phyloP scores from a whole-genome alignment of 2,329 filamentous ascomycete genomes.

The Neurospora crassa region DNA sequence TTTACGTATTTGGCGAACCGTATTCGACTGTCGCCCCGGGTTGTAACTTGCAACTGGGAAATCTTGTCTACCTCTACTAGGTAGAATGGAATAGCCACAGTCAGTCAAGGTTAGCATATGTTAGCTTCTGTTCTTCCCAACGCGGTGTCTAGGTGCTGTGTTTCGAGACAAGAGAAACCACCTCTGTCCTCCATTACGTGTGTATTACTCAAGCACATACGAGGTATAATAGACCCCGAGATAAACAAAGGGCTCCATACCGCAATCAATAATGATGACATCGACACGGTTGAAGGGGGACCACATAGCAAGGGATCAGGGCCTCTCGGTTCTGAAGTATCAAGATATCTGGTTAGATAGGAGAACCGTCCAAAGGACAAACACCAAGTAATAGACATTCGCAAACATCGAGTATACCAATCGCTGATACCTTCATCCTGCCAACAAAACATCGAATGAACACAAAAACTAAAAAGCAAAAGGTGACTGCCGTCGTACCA shows the following conservation, averaged over 20 bases:
- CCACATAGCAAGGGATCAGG: neutral
- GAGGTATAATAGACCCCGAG: neutral
- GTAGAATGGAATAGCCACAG: too few species aligned
- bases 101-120: neutral
- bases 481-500: neutral
- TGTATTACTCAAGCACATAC: neutral
- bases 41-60: neutral
- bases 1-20: neutral
- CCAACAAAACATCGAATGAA: neutral
- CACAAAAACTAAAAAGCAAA: neutral
- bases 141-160: neutral
- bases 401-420: too few species aligned
- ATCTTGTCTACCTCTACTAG: too few species aligned
- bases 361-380: too few species aligned
- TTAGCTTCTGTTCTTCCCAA: neutral
- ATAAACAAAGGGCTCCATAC: too few species aligned
- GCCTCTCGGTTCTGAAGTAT: neutral
- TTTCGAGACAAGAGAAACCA: neutral
- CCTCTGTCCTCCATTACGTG: neutral
- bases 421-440: neutral
- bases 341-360: too few species aligned
- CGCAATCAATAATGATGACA: neutral
- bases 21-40: neutral
- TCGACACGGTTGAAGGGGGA: neutral
- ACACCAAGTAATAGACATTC: too few species aligned